Conservation (phyloP, 2,329 filamentous ascomycete genomes). For the Xylariaceae sp. region DNA sequence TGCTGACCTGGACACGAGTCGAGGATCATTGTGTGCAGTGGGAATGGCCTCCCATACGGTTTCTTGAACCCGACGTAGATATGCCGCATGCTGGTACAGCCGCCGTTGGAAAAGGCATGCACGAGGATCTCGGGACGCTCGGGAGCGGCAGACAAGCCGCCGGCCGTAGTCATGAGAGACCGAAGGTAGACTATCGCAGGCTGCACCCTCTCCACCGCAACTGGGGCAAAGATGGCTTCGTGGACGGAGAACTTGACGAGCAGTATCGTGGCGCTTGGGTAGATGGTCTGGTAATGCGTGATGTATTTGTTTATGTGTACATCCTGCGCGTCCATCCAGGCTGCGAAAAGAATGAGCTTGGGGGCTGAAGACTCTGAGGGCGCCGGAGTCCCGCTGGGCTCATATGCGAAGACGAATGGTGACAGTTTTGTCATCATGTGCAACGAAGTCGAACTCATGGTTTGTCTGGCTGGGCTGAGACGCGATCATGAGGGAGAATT, state of each 20-base stretch:
- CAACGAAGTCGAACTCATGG: conserved; percentile 17
- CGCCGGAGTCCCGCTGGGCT: conserved; percentile 19
- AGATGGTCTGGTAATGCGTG: conserved; percentile 41
- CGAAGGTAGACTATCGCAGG: conserved; percentile 42
- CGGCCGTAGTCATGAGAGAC: conserved; percentile 26
- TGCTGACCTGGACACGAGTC: conserved; percentile 51
- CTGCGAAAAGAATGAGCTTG: conserved; percentile 46
- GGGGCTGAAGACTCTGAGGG: conserved; percentile 30
- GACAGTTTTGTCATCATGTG: conserved; percentile 30
- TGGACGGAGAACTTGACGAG: conserved; percentile 42
- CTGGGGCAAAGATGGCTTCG: conserved; percentile 35
- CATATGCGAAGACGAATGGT: conserved; percentile 27
- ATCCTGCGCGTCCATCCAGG: conserved; percentile 52
- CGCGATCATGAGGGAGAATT: neutral
- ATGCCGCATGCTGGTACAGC: conserved; percentile 40
- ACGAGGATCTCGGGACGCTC: conserved; percentile 39
- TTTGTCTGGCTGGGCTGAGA: conserved; percentile 5
- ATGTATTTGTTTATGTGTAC: conserved; percentile 53
- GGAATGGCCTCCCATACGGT: conserved; percentile 32
- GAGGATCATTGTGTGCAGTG: conserved; percentile 43
- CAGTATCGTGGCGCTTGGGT: conserved; percentile 45
- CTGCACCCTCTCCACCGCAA: conserved; percentile 33
- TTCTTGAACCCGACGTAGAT: conserved; percentile 36
- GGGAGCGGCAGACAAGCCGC: conserved; percentile 18
- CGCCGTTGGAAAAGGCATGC: conserved; percentile 55